These are phyloP conservation scores for Catenaria anguillulae DNA, from an alignment of 371 early-diverging fungal genomes.

Conservation along the genomic window DNA sequence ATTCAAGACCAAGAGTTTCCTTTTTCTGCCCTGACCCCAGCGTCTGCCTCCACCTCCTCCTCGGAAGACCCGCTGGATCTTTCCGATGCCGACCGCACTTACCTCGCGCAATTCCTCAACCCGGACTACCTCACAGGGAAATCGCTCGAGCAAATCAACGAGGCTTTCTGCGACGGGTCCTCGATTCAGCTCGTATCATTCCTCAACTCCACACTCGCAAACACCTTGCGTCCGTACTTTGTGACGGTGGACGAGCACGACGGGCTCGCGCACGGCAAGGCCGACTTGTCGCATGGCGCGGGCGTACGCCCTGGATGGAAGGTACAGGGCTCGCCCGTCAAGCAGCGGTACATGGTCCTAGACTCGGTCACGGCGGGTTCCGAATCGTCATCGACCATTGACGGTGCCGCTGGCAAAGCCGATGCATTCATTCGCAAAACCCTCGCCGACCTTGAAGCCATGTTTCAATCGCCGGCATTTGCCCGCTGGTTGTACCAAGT, in stretches of 20 bases:
- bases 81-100: background rate
- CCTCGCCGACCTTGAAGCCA: conserved; percentile 10
- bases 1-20: background rate
- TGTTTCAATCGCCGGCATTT: conserved; percentile 27
- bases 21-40: conserved; percentile 6
- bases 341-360: conserved; percentile 36
- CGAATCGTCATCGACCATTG: too few relatives aligned
- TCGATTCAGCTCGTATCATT: conserved; percentile 48
- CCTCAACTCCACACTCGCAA: conserved; percentile 27
- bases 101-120: conserved; percentile 37
- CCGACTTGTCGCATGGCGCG: conserved; percentile 34
- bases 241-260: conserved; percentile 21
- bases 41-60: conserved; percentile 15
- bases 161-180: conserved; percentile 46
- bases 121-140: conserved; percentile 38
- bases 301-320: conserved; percentile 36
- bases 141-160: conserved; percentile 32
- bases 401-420: background rate
- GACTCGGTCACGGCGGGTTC: conserved; percentile 2
- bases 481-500: conserved; percentile 31
- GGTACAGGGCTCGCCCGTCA: conserved; percentile 40
- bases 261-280: conserved; percentile 9
- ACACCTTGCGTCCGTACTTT: conserved; percentile 19
- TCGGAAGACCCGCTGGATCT: conserved; percentile 17
- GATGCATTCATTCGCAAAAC: too few relatives aligned